These are phyloP conservation scores for Pestalotiopsis sp. DNA, from an alignment of 2,329 filamentous ascomycete genomes.

Conservation along the genomic window DNA sequence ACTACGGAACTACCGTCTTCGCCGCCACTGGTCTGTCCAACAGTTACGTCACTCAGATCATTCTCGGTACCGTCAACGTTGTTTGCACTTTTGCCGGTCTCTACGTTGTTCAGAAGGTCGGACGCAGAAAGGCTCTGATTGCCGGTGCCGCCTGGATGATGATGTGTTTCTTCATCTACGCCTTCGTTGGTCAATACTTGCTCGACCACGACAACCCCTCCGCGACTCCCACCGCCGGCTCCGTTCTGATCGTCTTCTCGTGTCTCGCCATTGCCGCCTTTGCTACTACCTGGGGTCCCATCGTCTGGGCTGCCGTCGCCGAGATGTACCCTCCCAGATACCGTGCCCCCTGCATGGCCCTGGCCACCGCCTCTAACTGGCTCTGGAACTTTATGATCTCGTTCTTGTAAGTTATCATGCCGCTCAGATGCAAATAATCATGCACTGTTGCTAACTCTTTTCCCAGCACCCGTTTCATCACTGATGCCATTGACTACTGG, in stretches of 20 bases:
- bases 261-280: conserved; percentile 71
- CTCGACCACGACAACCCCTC: conserved; percentile 44
- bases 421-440: not conserved
- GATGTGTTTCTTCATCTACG: conserved; percentile 53
- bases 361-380: conserved; percentile 64
- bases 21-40: conserved; percentile 65
- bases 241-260: conserved; percentile 68
- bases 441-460: not conserved
- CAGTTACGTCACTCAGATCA: conserved; percentile 69
- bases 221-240: conserved; percentile 53
- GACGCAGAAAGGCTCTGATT: conserved; percentile 66
- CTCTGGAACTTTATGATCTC: conserved; percentile 66
- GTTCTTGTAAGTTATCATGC: conserved; percentile 42
- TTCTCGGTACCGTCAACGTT: conserved; percentile 70
- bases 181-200: conserved; percentile 50
- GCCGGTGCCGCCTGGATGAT: conserved; percentile 65
- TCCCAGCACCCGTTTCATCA: conserved; percentile 68
- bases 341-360: conserved; percentile 55
- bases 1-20: conserved; percentile 70
- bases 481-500: conserved; percentile 67
- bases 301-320: conserved; percentile 68
- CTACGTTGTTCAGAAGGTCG: conserved; percentile 67
- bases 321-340: conserved; percentile 67
- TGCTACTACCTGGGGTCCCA: conserved; percentile 71
- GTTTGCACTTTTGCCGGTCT: conserved; percentile 67